Conservation (phyloP, 2,329 filamentous ascomycete species). For the Fusarium protoensiforme region DNA sequence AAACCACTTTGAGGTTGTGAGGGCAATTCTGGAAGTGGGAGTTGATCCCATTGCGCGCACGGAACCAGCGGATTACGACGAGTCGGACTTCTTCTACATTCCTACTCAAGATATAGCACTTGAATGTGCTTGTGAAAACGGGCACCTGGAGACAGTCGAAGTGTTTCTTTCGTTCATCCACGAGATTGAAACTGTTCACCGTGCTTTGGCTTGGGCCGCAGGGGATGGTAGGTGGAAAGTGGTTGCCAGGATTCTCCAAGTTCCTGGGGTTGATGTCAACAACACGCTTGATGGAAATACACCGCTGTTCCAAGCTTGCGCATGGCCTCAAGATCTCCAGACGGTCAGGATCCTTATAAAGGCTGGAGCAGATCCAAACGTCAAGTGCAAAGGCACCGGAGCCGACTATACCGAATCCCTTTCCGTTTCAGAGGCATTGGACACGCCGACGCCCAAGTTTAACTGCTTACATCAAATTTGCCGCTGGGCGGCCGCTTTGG, state of each 20-base stretch:
- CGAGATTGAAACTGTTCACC: slow-evolving; percentile 35
- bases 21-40: slow-evolving; percentile 48
- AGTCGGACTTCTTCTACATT: slow-evolving; percentile 10
- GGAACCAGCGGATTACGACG: neutral
- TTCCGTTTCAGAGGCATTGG: neutral
- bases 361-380: slow-evolving; percentile 45
- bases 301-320: slow-evolving; percentile 32
- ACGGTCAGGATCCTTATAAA: slow-evolving; percentile 41
- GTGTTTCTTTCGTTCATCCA: slow-evolving; percentile 42
- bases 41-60: slow-evolving; percentile 42
- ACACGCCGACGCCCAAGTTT: neutral
- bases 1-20: slow-evolving; percentile 43
- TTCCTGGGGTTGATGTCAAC: slow-evolving; percentile 47
- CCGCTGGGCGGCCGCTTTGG: neutral
- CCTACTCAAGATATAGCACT: slow-evolving; percentile 40
- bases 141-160: slow-evolving; percentile 40
- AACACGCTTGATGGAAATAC: slow-evolving; percentile 33
- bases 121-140: slow-evolving; percentile 44
- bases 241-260: slow-evolving; percentile 43
- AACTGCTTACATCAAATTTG: slow-evolving; percentile 25
- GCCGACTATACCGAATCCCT: neutral
- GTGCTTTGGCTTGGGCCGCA: slow-evolving; percentile 44
- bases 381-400: slow-evolving; percentile 5
- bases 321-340: neutral
- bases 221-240: slow-evolving; percentile 25